phyloP scores from a whole-genome alignment of 129 eudicot genomes.

The Lactuca sativa region DNA sequence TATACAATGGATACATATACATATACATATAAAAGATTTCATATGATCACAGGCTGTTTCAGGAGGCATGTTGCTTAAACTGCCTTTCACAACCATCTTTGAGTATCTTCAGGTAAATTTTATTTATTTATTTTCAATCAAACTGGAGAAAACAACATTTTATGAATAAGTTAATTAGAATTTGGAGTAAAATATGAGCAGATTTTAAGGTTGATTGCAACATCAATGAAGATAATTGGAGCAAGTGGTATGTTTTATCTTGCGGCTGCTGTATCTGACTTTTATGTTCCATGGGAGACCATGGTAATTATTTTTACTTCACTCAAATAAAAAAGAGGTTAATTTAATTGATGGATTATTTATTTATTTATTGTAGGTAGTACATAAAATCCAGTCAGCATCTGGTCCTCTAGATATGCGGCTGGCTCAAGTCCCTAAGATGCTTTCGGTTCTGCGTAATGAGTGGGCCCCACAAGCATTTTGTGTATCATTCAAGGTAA shows the following conservation, averaged over 20 bases:
- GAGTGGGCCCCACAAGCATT: slow-evolving; percentile 95
- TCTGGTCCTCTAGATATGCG: slow-evolving; percentile 97
- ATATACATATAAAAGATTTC: background rate
- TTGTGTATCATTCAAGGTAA: slow-evolving; percentile 89
- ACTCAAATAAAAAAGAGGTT: background rate
- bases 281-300: slow-evolving; percentile 98
- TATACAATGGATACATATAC: too few species aligned
- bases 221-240: slow-evolving; percentile 67
- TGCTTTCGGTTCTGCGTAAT: slow-evolving; percentile 76
- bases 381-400: slow-evolving; percentile 87
- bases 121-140: background rate
- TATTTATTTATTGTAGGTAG: slow-evolving; percentile 44
- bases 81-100: slow-evolving; percentile 87
- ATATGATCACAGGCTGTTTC: slow-evolving; percentile 65
- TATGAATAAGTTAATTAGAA: too few species aligned
- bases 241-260: slow-evolving; percentile 86
- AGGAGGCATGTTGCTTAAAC: slow-evolving; percentile 67
- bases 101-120: slow-evolving; percentile 91
- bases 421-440: slow-evolving; percentile 95
- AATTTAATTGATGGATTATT: background rate
- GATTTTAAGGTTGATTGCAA: slow-evolving; percentile 72
- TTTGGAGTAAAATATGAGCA: slow-evolving; percentile 14
- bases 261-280: slow-evolving; percentile 98
- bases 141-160: too few species aligned
- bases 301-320: slow-evolving; percentile 54